Evolutionary conservation across 1,284 basidiomycete genomes (phyloP), one percentile per base, ranked within the genome.

Genomic region (Leccinum solheimii): DNA sequence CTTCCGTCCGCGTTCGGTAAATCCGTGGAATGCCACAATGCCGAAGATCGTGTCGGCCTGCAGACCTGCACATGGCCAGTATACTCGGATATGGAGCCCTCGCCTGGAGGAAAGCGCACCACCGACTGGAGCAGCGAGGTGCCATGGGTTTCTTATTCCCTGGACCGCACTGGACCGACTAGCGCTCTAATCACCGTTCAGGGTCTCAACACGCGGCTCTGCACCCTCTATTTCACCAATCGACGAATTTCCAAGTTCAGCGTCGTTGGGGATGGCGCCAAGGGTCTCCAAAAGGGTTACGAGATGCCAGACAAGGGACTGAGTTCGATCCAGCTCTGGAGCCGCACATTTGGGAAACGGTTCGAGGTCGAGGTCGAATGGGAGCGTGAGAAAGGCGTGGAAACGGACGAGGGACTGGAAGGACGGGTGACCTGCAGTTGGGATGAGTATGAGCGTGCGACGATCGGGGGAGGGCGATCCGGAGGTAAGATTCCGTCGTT

Each of bases 351-450:
- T 85, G 85, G 80, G 13, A 79, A 79, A 63, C 75, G 72, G 64
- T 89, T 90, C 64, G 79, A 78, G 34, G 83, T 89, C 23, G 81
- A 85, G 64, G 74, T 85, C 36, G 76, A 78, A 48, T 81, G 81
- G 81, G 50, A 59, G 45, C 61, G 59, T 6, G 64, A 55, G 3
- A 60, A 61, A 1, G 21, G 13, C 10, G 30, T 5, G 9, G 54
- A 23, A 5, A 57, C 62, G 65, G 45, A 68, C 63, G 68, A 83
- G 48, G 73, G 68, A 2, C 27, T 72, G 1, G 51, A 58, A 32
- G 90, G 88, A 14, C 76, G 81, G 1, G 79, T 87, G 40, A 85
- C 84, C 32, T 92, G 90, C 65, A 82, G 83, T 66, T 91, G 88
- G 86, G 83, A 81, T 7, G 90, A 92, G 69, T 85, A 86, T 69